Conservation (phyloP, 2,329 filamentous ascomycete species). For the Emericellopsis atlantica region DNA sequence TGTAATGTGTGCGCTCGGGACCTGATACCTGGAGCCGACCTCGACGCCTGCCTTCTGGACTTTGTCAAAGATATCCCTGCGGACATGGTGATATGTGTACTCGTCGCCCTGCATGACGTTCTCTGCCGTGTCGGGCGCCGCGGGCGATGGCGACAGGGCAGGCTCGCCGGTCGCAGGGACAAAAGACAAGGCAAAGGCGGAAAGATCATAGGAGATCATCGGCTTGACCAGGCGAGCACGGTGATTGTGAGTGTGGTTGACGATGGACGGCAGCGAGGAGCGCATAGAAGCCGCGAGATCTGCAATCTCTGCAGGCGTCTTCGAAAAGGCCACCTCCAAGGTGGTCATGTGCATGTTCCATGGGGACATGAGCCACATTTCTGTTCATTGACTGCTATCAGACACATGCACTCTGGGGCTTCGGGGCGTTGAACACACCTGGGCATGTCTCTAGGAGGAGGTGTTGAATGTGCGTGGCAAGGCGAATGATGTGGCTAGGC, state of each 20-base stretch:
- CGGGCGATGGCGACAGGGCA: conserved; percentile 21
- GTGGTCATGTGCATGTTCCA: conserved; percentile 73
- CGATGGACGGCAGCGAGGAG: conserved; percentile 43
- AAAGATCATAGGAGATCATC: conserved; percentile 69
- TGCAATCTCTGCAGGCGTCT: conserved; percentile 55
- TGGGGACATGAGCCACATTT: conserved; percentile 73
- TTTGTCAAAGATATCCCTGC: conserved; percentile 60
- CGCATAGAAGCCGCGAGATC: conserved; percentile 45
- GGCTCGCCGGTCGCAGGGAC: conserved; percentile 62
- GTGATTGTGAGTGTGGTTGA: conserved; percentile 53
- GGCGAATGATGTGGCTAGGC: conserved; percentile 52
- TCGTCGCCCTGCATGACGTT: conserved; percentile 37
- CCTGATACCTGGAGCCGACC: conserved; percentile 70
- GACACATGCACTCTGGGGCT: neutral
- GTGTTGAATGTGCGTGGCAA: conserved; percentile 59
- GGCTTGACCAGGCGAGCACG: conserved; percentile 71
- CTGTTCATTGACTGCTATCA: neutral
- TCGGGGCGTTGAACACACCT: conserved; percentile 39
- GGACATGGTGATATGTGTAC: conserved; percentile 86
- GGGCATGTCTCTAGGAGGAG: conserved; percentile 52
- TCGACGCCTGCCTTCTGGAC: conserved; percentile 50
- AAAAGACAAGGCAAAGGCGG: conserved; percentile 78
- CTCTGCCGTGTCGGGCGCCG: conserved; percentile 16
- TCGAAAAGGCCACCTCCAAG: conserved; percentile 74
- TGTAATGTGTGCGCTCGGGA: conserved; percentile 83